These are phyloP conservation scores for Amaranthus palmeri DNA, from an alignment of 148 eudicot genomes.

Conservation along the genomic window DNA sequence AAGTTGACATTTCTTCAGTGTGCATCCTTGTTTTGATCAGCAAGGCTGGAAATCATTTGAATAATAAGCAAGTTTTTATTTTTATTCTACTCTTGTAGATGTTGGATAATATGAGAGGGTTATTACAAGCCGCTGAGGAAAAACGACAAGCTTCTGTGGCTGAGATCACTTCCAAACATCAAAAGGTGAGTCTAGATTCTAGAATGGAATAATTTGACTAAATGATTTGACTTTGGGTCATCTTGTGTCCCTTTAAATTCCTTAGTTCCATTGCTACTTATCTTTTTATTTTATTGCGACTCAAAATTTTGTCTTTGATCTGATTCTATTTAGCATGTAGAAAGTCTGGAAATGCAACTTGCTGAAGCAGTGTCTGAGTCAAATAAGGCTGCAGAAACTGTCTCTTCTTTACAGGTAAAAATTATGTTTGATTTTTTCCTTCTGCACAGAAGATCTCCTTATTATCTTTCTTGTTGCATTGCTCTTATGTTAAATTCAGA, in stretches of 20 bases:
- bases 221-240: constrained; percentile 6
- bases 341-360: constrained; percentile 82
- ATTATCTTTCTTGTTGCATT: background rate
- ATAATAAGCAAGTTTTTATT: constrained; percentile 4
- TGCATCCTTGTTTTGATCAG: background rate
- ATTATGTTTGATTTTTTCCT: background rate
- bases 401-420: constrained; percentile 81
- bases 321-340: constrained; percentile 51
- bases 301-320: constrained; percentile 19
- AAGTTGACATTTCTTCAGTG: background rate
- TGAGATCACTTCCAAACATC: constrained; percentile 82
- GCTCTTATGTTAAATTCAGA: background rate
- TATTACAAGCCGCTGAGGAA: constrained; percentile 72
- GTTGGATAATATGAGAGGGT: constrained; percentile 67
- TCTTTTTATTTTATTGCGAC: constrained; percentile 4
- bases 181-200: constrained; percentile 52
- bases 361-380: constrained; percentile 68
- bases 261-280: background rate
- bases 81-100: constrained; percentile 40
- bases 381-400: constrained; percentile 79
- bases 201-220: constrained; percentile 1
- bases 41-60: background rate
- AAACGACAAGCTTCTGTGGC: constrained; percentile 63
- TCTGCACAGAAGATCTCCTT: background rate
- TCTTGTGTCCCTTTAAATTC: background rate